Evolutionary conservation across 257 asterid species (phyloP).

Genomic region (Nyctanthes arbortristis): DNA sequence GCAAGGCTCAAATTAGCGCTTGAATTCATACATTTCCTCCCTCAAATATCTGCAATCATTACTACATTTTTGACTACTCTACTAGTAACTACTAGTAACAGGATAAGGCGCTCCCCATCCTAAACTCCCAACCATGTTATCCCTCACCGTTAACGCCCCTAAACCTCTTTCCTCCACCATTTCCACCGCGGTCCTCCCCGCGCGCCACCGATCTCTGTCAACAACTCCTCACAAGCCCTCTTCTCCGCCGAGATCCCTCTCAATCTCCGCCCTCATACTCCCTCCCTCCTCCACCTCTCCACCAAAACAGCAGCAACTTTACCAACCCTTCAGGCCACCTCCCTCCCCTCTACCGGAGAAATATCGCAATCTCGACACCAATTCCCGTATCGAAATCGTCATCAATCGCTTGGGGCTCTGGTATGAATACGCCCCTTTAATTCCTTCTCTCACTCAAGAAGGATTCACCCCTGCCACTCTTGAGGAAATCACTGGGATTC

Average conservation of each 20-base stretch:
- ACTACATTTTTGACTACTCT: no score
- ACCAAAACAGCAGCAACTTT: slow-evolving; percentile 44
- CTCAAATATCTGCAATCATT: not conserved
- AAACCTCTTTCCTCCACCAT: slow-evolving; percentile 45
- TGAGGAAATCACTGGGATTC: slow-evolving; percentile 83
- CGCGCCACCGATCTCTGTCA: slow-evolving; percentile 27
- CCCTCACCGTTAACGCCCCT: slow-evolving; percentile 54
- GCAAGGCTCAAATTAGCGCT: no score
- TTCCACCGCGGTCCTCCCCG: slow-evolving; percentile 38
- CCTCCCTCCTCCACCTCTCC: slow-evolving; percentile 48
- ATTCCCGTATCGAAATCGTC: slow-evolving; percentile 58
- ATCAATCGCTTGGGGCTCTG: slow-evolving; percentile 64
- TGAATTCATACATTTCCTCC: no score
- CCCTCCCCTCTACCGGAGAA: slow-evolving; percentile 65
- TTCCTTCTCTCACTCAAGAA: slow-evolving; percentile 54
- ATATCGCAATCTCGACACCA: slow-evolving; percentile 63
- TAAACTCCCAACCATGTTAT: slow-evolving; percentile 47
- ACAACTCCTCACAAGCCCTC: slow-evolving; percentile 19
- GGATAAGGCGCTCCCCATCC: slow-evolving; percentile 29
- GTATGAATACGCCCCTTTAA: slow-evolving; percentile 78
- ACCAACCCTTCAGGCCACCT: slow-evolving; percentile 87
- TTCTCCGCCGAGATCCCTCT: slow-evolving; percentile 28
- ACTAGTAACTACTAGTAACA: not conserved
- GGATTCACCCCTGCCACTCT: slow-evolving; percentile 67
- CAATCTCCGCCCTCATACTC: slow-evolving; percentile 55